A percentile compares a stretch with the other conserved stretches of the same genome.
Conservation (phyloP, 768 basidiomycete species). For the Tylopilus intermedius region DNA sequence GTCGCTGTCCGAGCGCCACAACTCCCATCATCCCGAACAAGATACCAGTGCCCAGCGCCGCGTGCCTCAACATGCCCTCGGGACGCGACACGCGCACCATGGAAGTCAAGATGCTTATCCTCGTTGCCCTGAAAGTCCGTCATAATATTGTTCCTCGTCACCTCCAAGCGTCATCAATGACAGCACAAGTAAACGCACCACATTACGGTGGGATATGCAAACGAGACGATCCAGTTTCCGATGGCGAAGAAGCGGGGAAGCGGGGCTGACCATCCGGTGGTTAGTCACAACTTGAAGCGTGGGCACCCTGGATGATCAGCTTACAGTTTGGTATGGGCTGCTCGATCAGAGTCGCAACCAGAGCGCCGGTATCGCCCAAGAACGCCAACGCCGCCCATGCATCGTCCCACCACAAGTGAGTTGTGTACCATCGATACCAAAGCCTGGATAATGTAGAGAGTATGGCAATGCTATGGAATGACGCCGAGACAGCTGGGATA, state of each 20-base stretch:
- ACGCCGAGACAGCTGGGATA: slow-evolving; percentile 9
- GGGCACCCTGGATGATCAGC: not conserved
- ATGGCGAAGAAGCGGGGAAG: slow-evolving; percentile 6
- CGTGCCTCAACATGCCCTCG: too few species aligned
- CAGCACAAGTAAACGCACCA: slow-evolving; percentile 2
- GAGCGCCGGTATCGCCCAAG: not conserved
- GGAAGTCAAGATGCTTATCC: too few species aligned
- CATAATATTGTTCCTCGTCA: too few species aligned
- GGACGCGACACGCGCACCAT: too few species aligned
- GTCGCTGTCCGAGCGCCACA: too few species aligned
- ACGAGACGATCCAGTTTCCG: slow-evolving; percentile 15
- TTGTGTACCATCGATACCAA: not conserved
- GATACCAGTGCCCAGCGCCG: too few species aligned
- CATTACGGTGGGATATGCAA: slow-evolving; percentile 18
- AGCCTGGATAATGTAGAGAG: not conserved
- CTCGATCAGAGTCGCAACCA: not conserved
- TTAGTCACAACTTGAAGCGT: not conserved
- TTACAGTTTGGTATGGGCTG: not conserved
- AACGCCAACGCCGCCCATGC: not conserved
- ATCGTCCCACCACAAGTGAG: not conserved
- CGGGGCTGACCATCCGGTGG: not conserved
- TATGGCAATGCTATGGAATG: slow-evolving; percentile 16
- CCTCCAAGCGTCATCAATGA: too few species aligned
- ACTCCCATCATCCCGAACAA: too few species aligned
- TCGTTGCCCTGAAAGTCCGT: too few species aligned